phyloP scores from a whole-genome alignment of 305 asterid species.

The Solanum aculeatissimum region DNA sequence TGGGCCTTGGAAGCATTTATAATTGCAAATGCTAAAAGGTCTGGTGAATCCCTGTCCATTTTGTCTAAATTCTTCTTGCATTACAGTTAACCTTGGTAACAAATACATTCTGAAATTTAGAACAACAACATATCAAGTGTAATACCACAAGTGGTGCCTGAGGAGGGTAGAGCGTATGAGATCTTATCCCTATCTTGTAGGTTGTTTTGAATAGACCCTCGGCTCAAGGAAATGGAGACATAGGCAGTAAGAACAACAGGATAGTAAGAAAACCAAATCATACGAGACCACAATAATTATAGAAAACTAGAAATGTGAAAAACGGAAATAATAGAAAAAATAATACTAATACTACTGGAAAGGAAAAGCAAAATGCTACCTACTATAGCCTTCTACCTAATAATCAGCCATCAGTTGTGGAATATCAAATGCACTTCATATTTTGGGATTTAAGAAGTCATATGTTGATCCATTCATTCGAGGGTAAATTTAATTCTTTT shows the following conservation, averaged over 20 bases:
- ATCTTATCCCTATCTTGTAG: neutral
- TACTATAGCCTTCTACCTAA: neutral
- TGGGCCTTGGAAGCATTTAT: constrained; percentile 79
- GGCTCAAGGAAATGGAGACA: neutral
- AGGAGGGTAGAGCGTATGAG: fast-evolving
- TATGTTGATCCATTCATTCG: neutral
- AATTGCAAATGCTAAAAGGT: constrained; percentile 67
- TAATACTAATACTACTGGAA: neutral
- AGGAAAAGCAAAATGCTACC: neutral
- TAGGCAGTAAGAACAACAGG: neutral
- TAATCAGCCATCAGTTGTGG: neutral
- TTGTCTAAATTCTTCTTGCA: neutral
- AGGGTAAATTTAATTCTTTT: neutral
- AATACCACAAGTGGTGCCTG: neutral
- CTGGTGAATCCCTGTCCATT: neutral
- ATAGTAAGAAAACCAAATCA: neutral
- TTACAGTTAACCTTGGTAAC: neutral
- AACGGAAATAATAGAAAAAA: neutral
- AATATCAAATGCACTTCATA: neutral
- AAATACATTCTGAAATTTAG: neutral
- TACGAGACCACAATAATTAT: neutral
- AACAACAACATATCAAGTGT: neutral
- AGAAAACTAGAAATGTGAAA: neutral
- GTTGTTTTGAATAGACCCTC: neutral
- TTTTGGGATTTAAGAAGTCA: neutral